A percentile compares a stretch with the other conserved stretches of the same genome.
Conservation (phyloP, 441 rosid genomes). For the Bruguiera hainesii region DNA sequence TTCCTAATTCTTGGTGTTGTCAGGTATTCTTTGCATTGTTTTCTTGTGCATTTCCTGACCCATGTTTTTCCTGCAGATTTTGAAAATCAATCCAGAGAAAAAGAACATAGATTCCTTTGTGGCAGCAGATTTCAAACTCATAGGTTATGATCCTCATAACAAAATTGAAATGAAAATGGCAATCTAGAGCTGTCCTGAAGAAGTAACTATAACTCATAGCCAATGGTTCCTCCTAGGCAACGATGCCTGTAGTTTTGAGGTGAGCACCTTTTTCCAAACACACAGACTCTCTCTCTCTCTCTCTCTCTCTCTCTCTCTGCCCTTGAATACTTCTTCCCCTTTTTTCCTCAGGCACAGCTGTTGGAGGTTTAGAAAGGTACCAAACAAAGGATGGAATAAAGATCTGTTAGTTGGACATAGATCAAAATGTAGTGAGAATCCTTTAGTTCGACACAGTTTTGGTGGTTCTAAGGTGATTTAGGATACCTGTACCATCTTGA, state of each 20-base stretch:
- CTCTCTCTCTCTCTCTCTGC: too few relatives aligned
- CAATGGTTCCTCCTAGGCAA: conserved; percentile 23
- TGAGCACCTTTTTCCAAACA: conserved; percentile 16
- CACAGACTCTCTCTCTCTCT: too few relatives aligned
- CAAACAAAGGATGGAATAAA: conserved; percentile 18
- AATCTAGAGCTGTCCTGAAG: conserved; percentile 28
- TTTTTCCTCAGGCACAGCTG: conserved; percentile 30
- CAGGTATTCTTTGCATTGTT: neutral
- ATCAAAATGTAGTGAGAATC: conserved; percentile 40
- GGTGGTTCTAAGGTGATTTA: conserved; percentile 52
- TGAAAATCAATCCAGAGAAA: conserved; percentile 70
- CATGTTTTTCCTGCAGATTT: conserved; percentile 37
- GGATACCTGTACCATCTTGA: conserved; percentile 23
- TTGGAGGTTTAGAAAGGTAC: conserved; percentile 25
- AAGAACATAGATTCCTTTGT: conserved; percentile 60
- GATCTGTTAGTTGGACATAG: conserved; percentile 23
- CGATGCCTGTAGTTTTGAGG: conserved; percentile 32
- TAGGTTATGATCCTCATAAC: conserved; percentile 73
- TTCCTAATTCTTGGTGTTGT: neutral
- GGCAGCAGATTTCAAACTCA: conserved; percentile 60
- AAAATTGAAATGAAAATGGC: conserved; percentile 91
- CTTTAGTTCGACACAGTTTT: conserved; percentile 35
- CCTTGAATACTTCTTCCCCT: too few relatives aligned
- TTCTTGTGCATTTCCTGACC: conserved; percentile 5
- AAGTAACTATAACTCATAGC: conserved; percentile 18